These are phyloP conservation scores for Chlamydomonas urium DNA, from an alignment of 139 green algal genomes.

Conservation along the genomic window DNA sequence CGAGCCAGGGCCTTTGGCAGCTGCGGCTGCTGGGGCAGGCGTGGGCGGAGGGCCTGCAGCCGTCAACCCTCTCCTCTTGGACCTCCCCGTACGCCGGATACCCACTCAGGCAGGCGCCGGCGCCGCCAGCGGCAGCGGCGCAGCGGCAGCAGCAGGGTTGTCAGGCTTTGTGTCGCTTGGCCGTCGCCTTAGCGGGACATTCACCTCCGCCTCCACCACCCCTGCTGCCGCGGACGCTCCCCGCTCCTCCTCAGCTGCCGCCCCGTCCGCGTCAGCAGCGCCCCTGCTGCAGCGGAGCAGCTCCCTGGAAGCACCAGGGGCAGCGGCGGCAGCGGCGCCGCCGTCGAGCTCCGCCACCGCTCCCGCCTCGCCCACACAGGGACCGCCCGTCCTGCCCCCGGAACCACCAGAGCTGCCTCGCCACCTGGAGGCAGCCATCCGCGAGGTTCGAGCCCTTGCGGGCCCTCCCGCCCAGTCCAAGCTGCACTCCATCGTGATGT, in stretches of 20 bases:
- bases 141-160: neutral
- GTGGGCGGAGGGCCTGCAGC: neutral
- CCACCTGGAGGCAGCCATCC: slow-evolving; percentile 17
- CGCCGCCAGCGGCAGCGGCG: neutral
- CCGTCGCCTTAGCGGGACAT: too few relatives aligned
- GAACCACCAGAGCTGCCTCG: slow-evolving; percentile 22
- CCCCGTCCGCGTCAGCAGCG: too few relatives aligned
- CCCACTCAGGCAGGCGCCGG: neutral
- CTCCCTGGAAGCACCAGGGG: too few relatives aligned
- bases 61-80: slow-evolving; percentile 15
- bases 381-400: neutral
- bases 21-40: too few relatives aligned
- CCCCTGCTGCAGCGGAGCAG: too few relatives aligned
- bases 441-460: neutral
- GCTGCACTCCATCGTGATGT: slow-evolving; percentile 60
- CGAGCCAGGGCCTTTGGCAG: too few relatives aligned
- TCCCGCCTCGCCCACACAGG: too few relatives aligned
- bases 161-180: too few relatives aligned
- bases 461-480: slow-evolving; percentile 25
- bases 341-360: too few relatives aligned
- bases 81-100: slow-evolving; percentile 13
- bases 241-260: neutral
- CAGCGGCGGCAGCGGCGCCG: too few relatives aligned
- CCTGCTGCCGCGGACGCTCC: neutral
- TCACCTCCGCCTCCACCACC: neutral